Conservation (phyloP, 2,329 filamentous ascomycete genomes). For the Microsporum ferrugineum region DNA sequence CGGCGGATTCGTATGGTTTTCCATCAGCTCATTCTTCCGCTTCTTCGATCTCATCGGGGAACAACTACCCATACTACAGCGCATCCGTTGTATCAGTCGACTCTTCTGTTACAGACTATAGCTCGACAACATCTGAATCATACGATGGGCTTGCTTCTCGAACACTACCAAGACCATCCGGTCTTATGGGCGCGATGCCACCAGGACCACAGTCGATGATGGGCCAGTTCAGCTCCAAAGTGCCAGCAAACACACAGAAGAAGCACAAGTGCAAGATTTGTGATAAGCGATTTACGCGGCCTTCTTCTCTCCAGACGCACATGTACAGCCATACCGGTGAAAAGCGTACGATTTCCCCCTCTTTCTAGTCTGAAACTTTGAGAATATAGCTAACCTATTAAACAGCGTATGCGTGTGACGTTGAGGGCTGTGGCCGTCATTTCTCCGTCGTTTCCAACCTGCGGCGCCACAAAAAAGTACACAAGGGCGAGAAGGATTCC, state of each 20-base stretch:
- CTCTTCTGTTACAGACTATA: slow-evolving; percentile 83
- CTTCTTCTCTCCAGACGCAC: slow-evolving; percentile 88
- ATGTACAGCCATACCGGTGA: slow-evolving; percentile 99
- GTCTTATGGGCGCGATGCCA: slow-evolving; percentile 53
- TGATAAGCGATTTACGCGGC: slow-evolving; percentile 91
- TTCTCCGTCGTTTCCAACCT: slow-evolving; percentile 97
- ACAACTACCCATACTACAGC: slow-evolving; percentile 76
- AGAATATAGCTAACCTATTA: neutral
- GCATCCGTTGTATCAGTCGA: slow-evolving; percentile 59
- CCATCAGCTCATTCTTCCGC: slow-evolving; percentile 81
- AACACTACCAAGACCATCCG: slow-evolving; percentile 69
- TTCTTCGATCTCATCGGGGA: slow-evolving; percentile 76
- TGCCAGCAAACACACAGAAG: slow-evolving; percentile 91
- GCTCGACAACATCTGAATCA: slow-evolving; percentile 70
- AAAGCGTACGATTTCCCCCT: slow-evolving; percentile 65
- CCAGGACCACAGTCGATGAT: slow-evolving; percentile 95
- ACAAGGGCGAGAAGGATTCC: slow-evolving; percentile 53
- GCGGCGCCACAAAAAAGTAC: slow-evolving; percentile 87
- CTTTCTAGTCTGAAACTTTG: neutral
- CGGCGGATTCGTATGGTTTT: slow-evolving; percentile 82
- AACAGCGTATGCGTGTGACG: slow-evolving; percentile 81
- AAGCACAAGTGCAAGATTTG: slow-evolving; percentile 99
- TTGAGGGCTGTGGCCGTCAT: slow-evolving; percentile 86
- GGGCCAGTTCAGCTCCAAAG: slow-evolving; percentile 94
- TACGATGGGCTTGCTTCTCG: slow-evolving; percentile 70